Base-by-base conservation (phyloP, 331 rosid genomes). In the Quercus lobata region DNA sequence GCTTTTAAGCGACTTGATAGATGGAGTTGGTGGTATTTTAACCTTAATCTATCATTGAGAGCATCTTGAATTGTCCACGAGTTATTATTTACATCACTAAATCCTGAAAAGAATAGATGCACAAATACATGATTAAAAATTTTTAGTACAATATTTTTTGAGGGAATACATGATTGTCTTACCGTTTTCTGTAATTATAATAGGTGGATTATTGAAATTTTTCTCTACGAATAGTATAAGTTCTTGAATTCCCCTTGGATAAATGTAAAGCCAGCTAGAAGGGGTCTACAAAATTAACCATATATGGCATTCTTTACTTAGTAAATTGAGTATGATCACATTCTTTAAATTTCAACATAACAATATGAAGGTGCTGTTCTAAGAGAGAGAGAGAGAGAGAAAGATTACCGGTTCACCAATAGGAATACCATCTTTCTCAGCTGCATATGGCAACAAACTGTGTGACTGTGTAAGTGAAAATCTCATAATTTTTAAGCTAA, bases 121-220 rank as follows among this genome's bases (percentile, higher is more conserved):
- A 12, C 5, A 12, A 5, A 11, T n/a, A 5, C 46, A 41, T 41
- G 3, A 41, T 2, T 29, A 24, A 25, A 14, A 5, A 4, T 18
- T 17, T 34, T 16, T 6, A 19, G 24, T 9, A 34, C 53, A 68
- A 0, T 37, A 11, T 41, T 8, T 41, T 11, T 41, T 2, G 46
- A 8, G 46, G 46, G 12, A 41, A 41, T 41, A 41, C 46, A 10
- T 3, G 54, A 25, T 24, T 9, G 5, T 12, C 10, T 71, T 73
- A 83, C 86, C 83, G 24, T 83, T 83, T 55, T 83, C 86, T 2
- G 83, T 74, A 11, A 83, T 73, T 54, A 78, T 78, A 24, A 78
- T 73, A 11, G 34, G 18, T 18, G 86, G 86, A 32, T 73, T 56
- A 44, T 78, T 66, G 65, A 24, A 78, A 41, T 41, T n/a, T 73